phyloP scores from a whole-genome alignment of 2,329 filamentous ascomycete genomes.

The Fusarium sp. region DNA sequence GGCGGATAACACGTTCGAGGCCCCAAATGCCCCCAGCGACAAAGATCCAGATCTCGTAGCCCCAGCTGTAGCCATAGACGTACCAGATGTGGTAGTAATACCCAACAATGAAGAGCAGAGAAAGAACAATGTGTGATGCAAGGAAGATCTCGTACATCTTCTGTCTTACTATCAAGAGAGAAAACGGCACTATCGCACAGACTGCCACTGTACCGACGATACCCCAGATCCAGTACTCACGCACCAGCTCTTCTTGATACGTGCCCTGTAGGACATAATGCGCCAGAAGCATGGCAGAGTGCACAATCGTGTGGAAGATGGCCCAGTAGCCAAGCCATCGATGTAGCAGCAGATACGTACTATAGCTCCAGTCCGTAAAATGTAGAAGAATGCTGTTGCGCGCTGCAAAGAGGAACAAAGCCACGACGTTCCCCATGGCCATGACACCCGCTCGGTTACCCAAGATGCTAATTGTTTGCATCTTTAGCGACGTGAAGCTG shows the following conservation, averaged over 20 bases:
- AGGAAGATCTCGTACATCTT: slow-evolving; percentile 56
- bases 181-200: slow-evolving; percentile 46
- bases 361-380: slow-evolving; percentile 56
- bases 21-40: slow-evolving; percentile 45
- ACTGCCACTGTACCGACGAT: slow-evolving; percentile 52
- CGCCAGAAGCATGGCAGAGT: slow-evolving; percentile 52
- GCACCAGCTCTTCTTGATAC: slow-evolving; percentile 46
- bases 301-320: slow-evolving; percentile 82
- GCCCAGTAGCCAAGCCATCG: slow-evolving; percentile 72
- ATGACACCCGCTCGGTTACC: slow-evolving; percentile 57
- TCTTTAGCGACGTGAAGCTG: slow-evolving; percentile 43
- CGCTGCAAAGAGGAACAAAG: slow-evolving; percentile 53
- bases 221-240: slow-evolving; percentile 55
- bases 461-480: slow-evolving; percentile 52
- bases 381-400: slow-evolving; percentile 56
- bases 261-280: slow-evolving; percentile 47
- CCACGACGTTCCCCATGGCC: slow-evolving; percentile 53
- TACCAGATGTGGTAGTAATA: slow-evolving; percentile 57
- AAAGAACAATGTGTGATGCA: slow-evolving; percentile 51
- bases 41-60: slow-evolving; percentile 57
- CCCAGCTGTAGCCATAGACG: slow-evolving; percentile 54
- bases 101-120: slow-evolving; percentile 52
- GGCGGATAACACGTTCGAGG: slow-evolving; percentile 52
- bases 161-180: slow-evolving; percentile 49
- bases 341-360: slow-evolving; percentile 56